Base-by-base conservation (phyloP, 2,329 filamentous ascomycete genomes). In the Colletotrichum sp. region DNA sequence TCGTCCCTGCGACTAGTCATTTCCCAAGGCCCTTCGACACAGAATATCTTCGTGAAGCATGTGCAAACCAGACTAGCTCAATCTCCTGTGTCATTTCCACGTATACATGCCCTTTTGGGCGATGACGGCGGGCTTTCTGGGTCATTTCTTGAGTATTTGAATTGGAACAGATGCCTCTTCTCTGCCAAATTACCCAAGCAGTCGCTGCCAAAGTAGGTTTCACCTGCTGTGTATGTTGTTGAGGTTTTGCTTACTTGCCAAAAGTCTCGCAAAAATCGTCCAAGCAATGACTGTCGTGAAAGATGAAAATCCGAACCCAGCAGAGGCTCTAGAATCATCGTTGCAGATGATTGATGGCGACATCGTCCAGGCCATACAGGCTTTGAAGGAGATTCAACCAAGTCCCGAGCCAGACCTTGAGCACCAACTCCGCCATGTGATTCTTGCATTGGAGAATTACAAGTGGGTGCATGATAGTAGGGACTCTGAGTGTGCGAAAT, bases 321-420 rank as follows among this genome's bases (percentile, higher is more conserved):
- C 62, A n/a, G 34, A 26, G 6, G 70, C 12, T 12, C 28, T 71
- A 77, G 79, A 21, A 72, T 83, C 34, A 30, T 58, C 10, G 34
- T 74, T 85, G 6, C 79, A 79, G 10, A 73, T 65, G 3, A 81
- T 84, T 34, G 80, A 80, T 56, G 83, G 83, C 30, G 84, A 85
- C 65, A 79, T 85, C 34, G 82, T 85, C 5, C 84, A 85, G 69
- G 82, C 83, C 9, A 78, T 84, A 21, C 83, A 85, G 62, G 83
- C 84, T 3, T 77, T 85, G 21, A 85, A 85, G 61, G 84, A 85
- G 61, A 78, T 78, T 3, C 77, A 74, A 4, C 79, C 80, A 4
- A 67, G 78, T 3, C 61, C 76, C 2, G 77, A 61, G 3, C 43
- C 75, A 10, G 70, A 77, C 0, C 79, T 85, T 2, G 64, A 80